Percentiles rank a stretch among this genome's conserved stretches.
Conservation (phyloP, 768 basidiomycete genomes). For the Megacollybia marginata region DNA sequence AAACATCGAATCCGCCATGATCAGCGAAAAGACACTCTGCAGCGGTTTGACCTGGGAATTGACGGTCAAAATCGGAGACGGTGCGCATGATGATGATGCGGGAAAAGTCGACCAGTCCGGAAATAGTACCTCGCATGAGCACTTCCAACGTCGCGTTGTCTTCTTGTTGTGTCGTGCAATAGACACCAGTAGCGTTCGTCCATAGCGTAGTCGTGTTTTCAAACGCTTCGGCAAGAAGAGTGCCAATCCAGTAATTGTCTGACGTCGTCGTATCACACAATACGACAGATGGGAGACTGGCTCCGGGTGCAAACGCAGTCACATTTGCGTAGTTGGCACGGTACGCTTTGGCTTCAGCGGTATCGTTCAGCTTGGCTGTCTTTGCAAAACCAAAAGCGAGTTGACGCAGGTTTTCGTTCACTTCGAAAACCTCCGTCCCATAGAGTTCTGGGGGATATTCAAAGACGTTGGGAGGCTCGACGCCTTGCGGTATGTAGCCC, state of each 20-base stretch:
- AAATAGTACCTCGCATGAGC: slow-evolving; percentile 24
- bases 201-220: too few relatives aligned
- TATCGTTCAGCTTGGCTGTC: slow-evolving; percentile 15
- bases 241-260: slow-evolving; percentile 25
- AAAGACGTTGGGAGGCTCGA: slow-evolving; percentile 21
- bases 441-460: slow-evolving; percentile 10
- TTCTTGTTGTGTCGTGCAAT: slow-evolving; percentile 30
- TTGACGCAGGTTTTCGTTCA: too few relatives aligned
- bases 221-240: slow-evolving; percentile 22
- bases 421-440: too few relatives aligned
- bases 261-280: slow-evolving; percentile 22
- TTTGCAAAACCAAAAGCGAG: too few relatives aligned
- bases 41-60: too few relatives aligned
- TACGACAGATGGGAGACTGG: too few relatives aligned
- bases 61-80: too few relatives aligned
- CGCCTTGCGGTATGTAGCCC: too few relatives aligned
- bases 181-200: slow-evolving; percentile 14
- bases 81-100: too few relatives aligned
- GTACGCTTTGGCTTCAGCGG: slow-evolving; percentile 6
- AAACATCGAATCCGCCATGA: slow-evolving; percentile 28
- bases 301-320: too few relatives aligned
- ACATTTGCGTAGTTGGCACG: slow-evolving; percentile 19
- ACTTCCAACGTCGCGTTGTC: slow-evolving; percentile 33
- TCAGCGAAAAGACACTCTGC: too few relatives aligned
- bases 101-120: too few relatives aligned